These are phyloP conservation scores for Tricholoma flavovirens DNA, from an alignment of 768 basidiomycete species.

Conservation along the genomic window DNA sequence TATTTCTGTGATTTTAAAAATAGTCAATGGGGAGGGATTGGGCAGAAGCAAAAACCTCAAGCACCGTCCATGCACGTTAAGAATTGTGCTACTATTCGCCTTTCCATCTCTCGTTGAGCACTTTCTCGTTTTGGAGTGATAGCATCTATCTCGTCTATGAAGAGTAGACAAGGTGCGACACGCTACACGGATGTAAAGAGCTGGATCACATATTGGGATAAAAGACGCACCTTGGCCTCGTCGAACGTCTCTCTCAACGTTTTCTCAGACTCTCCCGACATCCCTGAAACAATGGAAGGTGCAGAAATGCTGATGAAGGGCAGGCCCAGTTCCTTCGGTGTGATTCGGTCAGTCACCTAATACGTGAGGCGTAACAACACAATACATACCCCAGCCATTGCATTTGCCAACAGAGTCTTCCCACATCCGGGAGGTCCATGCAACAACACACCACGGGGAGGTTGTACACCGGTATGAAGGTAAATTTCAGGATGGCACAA, in stretches of 20 bases:
- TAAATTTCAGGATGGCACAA: constrained; percentile 95
- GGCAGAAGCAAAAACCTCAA: constrained; percentile 15
- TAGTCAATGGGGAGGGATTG: background rate
- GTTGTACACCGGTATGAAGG: constrained; percentile 85
- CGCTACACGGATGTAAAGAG: constrained; percentile 39
- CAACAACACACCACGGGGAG: constrained; percentile 86
- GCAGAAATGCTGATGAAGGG: constrained; percentile 95
- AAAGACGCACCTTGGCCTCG: constrained; percentile 74
- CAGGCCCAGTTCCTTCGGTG: constrained; percentile 78
- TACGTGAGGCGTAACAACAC: background rate
- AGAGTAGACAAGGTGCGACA: constrained; percentile 87
- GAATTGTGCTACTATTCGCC: constrained; percentile 95
- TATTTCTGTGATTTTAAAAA: constrained; percentile 52
- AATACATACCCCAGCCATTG: constrained; percentile 81
- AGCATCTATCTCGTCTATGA: constrained; percentile 97
- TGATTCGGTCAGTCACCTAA: constrained; percentile 1
- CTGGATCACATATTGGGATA: background rate
- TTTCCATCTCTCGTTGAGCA: constrained; percentile 97
- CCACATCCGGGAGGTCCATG: constrained; percentile 98
- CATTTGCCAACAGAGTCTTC: constrained; percentile 91
- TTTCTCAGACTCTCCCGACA: constrained; percentile 99
- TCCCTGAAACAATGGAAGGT: constrained; percentile 92
- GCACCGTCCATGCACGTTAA: constrained; percentile 98
- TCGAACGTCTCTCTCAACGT: constrained; percentile 94
- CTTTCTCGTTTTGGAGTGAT: constrained; percentile 98